A percentile compares a stretch with the other conserved stretches of the same genome.
Conservation (phyloP, 306 rosid genomes). For the Trifolium pratense region DNA sequence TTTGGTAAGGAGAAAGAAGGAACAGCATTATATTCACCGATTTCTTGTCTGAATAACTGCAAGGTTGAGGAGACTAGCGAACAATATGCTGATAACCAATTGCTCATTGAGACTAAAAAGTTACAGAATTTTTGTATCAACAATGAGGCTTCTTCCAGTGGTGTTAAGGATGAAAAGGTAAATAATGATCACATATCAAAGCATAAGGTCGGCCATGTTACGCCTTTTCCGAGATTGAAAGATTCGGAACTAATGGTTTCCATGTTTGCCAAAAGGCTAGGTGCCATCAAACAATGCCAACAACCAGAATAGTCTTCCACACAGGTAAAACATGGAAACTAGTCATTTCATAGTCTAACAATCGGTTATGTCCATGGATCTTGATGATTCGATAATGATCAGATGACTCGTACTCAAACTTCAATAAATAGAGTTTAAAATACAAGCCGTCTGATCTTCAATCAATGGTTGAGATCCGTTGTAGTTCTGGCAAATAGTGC, state of each 20-base stretch:
- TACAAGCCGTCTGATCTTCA: not conserved
- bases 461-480: not conserved
- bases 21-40: constrained; percentile 47
- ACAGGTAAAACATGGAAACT: constrained; percentile 30
- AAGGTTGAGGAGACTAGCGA: constrained; percentile 43
- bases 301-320: constrained; percentile 42
- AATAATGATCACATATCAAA: constrained; percentile 45
- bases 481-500: too few species aligned
- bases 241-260: constrained; percentile 64
- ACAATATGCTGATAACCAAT: constrained; percentile 40
- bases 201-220: constrained; percentile 31
- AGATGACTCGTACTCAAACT: not conserved
- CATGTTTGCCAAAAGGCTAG: constrained; percentile 72
- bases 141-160: constrained; percentile 38
- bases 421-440: not conserved
- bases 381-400: not conserved
- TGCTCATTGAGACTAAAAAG: constrained; percentile 44
- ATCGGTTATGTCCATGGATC: not conserved
- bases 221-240: constrained; percentile 46
- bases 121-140: constrained; percentile 37
- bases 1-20: constrained; percentile 46
- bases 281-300: constrained; percentile 63
- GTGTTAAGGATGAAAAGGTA: constrained; percentile 36
- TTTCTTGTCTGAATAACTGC: constrained; percentile 34
- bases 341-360: too few species aligned